phyloP scores from a whole-genome alignment of 768 basidiomycete species.

The Pilatotrama ljubarskyi region DNA sequence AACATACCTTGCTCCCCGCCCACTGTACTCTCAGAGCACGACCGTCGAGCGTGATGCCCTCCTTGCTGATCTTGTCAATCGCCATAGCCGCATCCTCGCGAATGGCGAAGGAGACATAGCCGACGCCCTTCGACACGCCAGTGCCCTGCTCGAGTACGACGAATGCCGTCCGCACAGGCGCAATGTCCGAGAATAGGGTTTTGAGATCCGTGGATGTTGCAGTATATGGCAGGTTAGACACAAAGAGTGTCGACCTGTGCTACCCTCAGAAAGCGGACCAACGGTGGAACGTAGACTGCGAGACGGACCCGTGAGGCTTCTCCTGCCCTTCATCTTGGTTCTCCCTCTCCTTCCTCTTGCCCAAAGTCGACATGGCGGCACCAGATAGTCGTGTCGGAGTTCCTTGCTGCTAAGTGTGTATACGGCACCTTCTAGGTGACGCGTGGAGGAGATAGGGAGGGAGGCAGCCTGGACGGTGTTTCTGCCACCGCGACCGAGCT shows the following conservation, averaged over 20 bases:
- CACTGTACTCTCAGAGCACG: constrained; percentile 74
- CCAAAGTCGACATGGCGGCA: constrained; percentile 13
- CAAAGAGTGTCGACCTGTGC: constrained; percentile 82
- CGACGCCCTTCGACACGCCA: constrained; percentile 88
- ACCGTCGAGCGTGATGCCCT: constrained; percentile 65
- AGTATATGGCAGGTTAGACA: constrained; percentile 89
- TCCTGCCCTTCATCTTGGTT: constrained; percentile 4
- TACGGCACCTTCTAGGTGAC: background rate
- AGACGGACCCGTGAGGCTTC: constrained; percentile 19
- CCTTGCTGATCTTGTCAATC: constrained; percentile 60
- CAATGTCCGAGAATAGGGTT: constrained; percentile 93
- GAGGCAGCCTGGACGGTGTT: background rate
- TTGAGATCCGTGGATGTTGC: constrained; percentile 89
- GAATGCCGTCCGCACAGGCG: constrained; percentile 91
- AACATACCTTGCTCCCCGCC: constrained; percentile 74
- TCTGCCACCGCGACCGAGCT: background rate
- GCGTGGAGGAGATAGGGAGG: background rate
- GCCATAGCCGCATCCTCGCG: constrained; percentile 84
- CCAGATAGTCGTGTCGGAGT: no score
- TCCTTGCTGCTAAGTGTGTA: no score
- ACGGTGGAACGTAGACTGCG: background rate
- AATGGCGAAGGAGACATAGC: constrained; percentile 91
- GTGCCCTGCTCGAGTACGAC: constrained; percentile 81
- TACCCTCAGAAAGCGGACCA: background rate
- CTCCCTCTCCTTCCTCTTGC: constrained; percentile 24